Conservation (phyloP, 495 filamentous ascomycete species). For the Podospora sp. region DNA sequence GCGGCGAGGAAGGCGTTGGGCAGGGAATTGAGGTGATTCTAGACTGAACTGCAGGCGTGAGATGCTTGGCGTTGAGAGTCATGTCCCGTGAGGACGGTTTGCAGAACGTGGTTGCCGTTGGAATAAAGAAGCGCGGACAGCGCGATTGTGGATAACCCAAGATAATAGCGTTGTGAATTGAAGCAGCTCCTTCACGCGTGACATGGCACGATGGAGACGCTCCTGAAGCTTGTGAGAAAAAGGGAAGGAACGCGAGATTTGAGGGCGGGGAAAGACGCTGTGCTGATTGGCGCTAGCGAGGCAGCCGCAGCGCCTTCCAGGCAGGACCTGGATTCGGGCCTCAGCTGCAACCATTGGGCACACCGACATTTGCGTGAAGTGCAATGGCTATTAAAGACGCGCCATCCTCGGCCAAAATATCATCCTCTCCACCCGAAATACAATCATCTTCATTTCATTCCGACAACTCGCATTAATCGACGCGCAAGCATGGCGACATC, state of each 20-base stretch:
- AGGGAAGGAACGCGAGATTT: not conserved
- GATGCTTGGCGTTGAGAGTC: not conserved
- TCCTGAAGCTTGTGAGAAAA: not conserved
- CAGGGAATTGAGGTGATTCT: not conserved
- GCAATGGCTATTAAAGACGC: too few species aligned
- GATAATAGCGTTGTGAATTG: not conserved
- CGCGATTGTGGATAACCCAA: not conserved
- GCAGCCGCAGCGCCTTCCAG: not conserved
- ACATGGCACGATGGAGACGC: not conserved
- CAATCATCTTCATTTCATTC: too few species aligned
- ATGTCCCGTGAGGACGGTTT: not conserved
- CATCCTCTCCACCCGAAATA: not conserved
- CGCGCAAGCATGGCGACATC: not conserved
- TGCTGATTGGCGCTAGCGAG: not conserved
- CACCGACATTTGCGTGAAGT: slow-evolving; percentile 1
- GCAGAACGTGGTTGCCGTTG: not conserved
- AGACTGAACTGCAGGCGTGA: not conserved
- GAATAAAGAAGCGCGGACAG: not conserved
- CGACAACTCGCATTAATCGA: too few species aligned
- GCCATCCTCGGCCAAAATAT: too few species aligned
- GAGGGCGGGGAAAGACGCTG: not conserved
- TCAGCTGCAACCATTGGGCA: not conserved
- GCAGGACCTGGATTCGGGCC: not conserved
- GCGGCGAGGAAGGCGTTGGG: not conserved
- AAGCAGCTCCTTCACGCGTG: not conserved